Evolutionary conservation across 768 basidiomycete genomes (phyloP).

Genomic region (Neoboletus brunneissimus): DNA sequence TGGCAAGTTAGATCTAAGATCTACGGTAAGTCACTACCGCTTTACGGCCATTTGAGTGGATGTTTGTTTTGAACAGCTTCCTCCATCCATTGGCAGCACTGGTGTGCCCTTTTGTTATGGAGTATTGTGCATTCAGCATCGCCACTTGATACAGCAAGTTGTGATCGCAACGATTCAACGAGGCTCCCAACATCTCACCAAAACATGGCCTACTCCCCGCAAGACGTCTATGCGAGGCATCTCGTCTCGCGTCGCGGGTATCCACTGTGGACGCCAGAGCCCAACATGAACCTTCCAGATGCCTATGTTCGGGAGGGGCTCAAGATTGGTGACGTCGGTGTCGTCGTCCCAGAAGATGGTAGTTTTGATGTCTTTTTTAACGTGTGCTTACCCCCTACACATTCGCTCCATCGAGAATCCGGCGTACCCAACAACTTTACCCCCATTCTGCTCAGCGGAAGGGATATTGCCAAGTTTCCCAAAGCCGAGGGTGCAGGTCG

Average conservation of each 20-base stretch:
- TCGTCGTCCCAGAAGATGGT: slow-evolving; percentile 30
- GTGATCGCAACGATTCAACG: neutral
- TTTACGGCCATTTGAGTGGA: too few species aligned
- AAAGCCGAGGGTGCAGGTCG: slow-evolving; percentile 9
- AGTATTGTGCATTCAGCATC: neutral
- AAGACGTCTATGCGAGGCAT: slow-evolving; percentile 19
- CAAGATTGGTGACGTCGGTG: slow-evolving; percentile 37
- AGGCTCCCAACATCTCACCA: neutral
- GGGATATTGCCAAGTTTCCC: slow-evolving; percentile 9
- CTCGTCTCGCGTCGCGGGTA: slow-evolving; percentile 27
- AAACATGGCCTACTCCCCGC: slow-evolving; percentile 6
- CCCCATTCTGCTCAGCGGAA: slow-evolving; percentile 14
- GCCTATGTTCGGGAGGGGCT: slow-evolving; percentile 26
- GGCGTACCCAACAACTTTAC: slow-evolving; percentile 29
- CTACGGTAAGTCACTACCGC: too few species aligned
- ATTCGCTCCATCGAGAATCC: slow-evolving; percentile 10
- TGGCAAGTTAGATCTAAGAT: too few species aligned
- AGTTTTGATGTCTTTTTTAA: slow-evolving; percentile 39
- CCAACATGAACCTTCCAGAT: slow-evolving; percentile 21
- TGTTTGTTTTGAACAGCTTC: too few species aligned
- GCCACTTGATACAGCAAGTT: neutral
- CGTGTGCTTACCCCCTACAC: slow-evolving; percentile 29
- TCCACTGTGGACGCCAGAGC: slow-evolving; percentile 34
- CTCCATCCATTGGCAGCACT: too few species aligned
- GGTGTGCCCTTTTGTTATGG: too few species aligned